A percentile compares a stretch with the other conserved stretches of the same genome.
phyloP scores from a whole-genome alignment of 2,329 filamentous ascomycete species.

The Pestalotiopsis fici region DNA sequence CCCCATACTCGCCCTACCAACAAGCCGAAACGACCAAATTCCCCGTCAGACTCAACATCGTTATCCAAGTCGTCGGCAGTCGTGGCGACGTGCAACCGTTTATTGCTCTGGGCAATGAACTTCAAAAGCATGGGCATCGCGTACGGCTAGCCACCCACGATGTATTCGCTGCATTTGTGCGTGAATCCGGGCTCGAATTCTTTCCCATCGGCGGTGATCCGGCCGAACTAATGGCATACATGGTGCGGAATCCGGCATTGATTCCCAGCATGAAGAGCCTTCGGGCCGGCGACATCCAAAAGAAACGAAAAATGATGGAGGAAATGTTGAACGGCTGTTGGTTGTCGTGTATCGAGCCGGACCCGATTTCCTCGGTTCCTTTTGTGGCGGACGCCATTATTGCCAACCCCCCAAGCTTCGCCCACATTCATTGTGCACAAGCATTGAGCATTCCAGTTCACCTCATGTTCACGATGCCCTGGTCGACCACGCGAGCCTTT shows the following conservation, averaged over 20 bases:
- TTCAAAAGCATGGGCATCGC: constrained; percentile 69
- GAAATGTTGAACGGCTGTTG: constrained; percentile 82
- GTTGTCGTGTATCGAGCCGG: constrained; percentile 79
- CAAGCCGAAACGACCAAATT: neutral
- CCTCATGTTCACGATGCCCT: constrained; percentile 95
- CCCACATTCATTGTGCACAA: constrained; percentile 74
- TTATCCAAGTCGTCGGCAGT: constrained; percentile 75
- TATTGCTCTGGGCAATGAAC: constrained; percentile 65
- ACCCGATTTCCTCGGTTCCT: constrained; percentile 47
- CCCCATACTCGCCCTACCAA: neutral
- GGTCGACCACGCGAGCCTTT: constrained; percentile 78
- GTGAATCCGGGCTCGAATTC: constrained; percentile 72
- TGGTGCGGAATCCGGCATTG: constrained; percentile 40
- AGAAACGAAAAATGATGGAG: constrained; percentile 58
- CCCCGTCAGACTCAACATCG: constrained; percentile 61
- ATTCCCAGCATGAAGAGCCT: constrained; percentile 35
- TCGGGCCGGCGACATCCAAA: constrained; percentile 35
- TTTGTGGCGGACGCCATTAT: constrained; percentile 86
- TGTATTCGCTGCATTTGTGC: constrained; percentile 68
- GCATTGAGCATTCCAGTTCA: constrained; percentile 75
- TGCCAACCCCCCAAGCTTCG: constrained; percentile 77
- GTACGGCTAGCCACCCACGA: constrained; percentile 74
- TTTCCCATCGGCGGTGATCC: constrained; percentile 76
- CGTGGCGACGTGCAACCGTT: constrained; percentile 78
- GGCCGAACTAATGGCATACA: constrained; percentile 70